Base-by-base conservation (phyloP, 2,329 filamentous ascomycete genomes). In the Dactylellina haptotyla region DNA sequence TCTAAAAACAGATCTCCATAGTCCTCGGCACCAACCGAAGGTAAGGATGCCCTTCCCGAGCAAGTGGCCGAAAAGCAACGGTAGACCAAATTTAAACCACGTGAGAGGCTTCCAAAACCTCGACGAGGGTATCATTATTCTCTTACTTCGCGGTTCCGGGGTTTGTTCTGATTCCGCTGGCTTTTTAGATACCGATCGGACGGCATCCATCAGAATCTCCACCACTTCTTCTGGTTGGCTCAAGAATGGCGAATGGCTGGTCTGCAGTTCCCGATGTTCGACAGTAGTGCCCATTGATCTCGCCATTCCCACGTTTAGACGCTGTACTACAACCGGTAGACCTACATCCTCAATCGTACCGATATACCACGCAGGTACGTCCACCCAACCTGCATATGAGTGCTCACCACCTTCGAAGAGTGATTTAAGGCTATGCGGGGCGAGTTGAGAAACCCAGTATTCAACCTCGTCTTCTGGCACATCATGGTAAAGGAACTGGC, bases 401-500 rank as follows among this genome's bases (percentile, higher is more conserved):
- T 80, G 64, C 66, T 85, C 82, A 0, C 81, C 81, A 0, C 83
- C 84, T 34, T 84, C 82, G 2, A 81, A 82, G n/a, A 85, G 75
- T 0, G 83, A 76, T 51, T 83, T 83, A 5, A 84, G 76, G 2
- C 80, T 81, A 18, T 85, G 83, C 0, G 75, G 76, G 0, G 76
- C 79, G 3, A 86, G 82, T 66, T 82, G 80, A 0, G 76, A 77
- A 0, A 81, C 80, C 82, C 84, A 85, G 41, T 79, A 78, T 2
- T 81, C 78, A 0, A 79, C 82, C 57, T 86, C 84, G 0, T 82
- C 80, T 0, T 73, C 76, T 0, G 83, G 79, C 0, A 86, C 67
- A 76, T 86, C 84, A 70, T 85, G 83, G 66, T 86, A 86, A 65
- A 86, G 83, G 1, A 85, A 73, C 4, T 84, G 78, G 4, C 80